Percentiles rank a stretch among this genome's conserved stretches.
Evolutionary conservation across 768 basidiomycete species (phyloP).

Genomic region (Boletus subcaerulescens): DNA sequence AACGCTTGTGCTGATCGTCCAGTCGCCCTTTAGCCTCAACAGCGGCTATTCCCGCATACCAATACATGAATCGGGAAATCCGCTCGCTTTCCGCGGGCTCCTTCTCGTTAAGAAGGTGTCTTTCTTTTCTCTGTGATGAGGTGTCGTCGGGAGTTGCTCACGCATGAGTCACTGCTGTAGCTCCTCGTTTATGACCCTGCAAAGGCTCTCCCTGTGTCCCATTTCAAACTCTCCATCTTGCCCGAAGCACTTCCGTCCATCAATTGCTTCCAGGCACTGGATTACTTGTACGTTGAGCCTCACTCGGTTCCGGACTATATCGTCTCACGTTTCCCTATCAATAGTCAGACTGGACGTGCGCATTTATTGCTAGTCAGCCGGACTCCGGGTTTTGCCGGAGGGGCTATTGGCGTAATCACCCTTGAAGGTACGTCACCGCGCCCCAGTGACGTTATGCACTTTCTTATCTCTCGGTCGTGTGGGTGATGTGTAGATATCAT

Average conservation of each 20-base stretch:
- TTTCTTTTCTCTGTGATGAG: background rate
- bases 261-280: constrained; percentile 92
- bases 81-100: constrained; percentile 73
- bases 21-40: constrained; percentile 43
- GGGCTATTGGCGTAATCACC: constrained; percentile 89
- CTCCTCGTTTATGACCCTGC: constrained; percentile 87
- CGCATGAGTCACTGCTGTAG: constrained; percentile 34
- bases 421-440: constrained; percentile 57
- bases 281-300: constrained; percentile 67
- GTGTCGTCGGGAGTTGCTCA: background rate
- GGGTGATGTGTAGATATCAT: constrained; percentile 57
- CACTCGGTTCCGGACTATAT: background rate
- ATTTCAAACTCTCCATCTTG: constrained; percentile 76
- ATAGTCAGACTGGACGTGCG: constrained; percentile 93
- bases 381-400: constrained; percentile 79
- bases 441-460: background rate
- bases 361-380: constrained; percentile 84
- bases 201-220: constrained; percentile 67
- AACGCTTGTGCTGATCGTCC: constrained; percentile 3
- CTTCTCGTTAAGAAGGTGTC: constrained; percentile 80
- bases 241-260: constrained; percentile 88
- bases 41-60: constrained; percentile 94
- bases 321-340: constrained; percentile 43
- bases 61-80: constrained; percentile 70
- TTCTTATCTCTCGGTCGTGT: background rate